Conservation (phyloP, 2,329 filamentous ascomycete species). For the Fusarium oxysporum region DNA sequence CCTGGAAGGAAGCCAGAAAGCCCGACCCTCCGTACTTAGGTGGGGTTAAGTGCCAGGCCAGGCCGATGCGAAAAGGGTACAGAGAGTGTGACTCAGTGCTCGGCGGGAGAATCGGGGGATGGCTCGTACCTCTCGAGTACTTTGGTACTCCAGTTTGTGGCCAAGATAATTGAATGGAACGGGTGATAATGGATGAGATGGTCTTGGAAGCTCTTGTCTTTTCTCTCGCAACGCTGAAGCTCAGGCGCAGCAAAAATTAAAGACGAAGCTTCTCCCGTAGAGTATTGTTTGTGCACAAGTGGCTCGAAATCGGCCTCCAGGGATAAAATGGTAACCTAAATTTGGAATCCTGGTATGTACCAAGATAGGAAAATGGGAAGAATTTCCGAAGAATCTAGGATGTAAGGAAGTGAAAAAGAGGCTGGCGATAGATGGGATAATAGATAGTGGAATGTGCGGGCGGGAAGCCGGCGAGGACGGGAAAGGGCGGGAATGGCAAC, state of each 20-base stretch:
- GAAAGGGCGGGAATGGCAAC: conserved; percentile 43
- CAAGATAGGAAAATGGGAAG: conserved; percentile 15
- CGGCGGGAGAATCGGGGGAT: conserved; percentile 20
- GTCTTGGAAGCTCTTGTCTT: conserved; percentile 9
- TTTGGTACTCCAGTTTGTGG: conserved; percentile 9
- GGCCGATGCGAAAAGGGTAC: conserved; percentile 15
- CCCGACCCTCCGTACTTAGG: conserved; percentile 27
- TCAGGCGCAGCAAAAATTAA: conserved; percentile 21
- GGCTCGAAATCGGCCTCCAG: conserved; percentile 15
- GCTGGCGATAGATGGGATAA: conserved; percentile 29
- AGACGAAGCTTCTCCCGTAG: conserved; percentile 6
- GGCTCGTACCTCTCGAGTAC: conserved; percentile 34
- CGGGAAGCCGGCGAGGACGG: conserved; percentile 43
- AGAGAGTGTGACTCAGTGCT: conserved; percentile 32
- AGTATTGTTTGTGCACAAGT: conserved; percentile 13
- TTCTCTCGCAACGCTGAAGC: conserved; percentile 9
- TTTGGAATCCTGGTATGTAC: conserved; percentile 17
- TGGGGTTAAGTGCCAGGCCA: conserved; percentile 36
- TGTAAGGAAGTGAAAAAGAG: background rate
- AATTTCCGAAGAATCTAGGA: conserved; percentile 7
- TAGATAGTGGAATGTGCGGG: conserved; percentile 34
- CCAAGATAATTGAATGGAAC: conserved; percentile 7
- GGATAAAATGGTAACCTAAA: conserved; percentile 6
- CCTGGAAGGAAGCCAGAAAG: conserved; percentile 26
- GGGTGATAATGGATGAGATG: conserved; percentile 5